These are phyloP conservation scores for Fusarium guadeloupense DNA, from an alignment of 2,329 filamentous ascomycete species.

Conservation along the genomic window DNA sequence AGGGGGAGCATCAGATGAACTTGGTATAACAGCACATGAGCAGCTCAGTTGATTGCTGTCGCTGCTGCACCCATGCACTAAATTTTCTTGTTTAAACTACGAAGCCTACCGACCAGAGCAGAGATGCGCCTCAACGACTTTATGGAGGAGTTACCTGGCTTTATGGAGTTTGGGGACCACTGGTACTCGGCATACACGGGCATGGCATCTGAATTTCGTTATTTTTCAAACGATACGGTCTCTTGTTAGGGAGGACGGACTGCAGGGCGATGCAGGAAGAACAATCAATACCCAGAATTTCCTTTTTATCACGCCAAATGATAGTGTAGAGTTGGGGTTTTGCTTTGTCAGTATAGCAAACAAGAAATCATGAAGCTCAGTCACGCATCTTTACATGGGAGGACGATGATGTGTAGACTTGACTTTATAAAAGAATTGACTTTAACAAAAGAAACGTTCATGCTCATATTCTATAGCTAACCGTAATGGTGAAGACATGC, in stretches of 20 bases:
- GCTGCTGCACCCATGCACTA: conserved; percentile 15
- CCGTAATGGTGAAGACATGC: conserved; percentile 22
- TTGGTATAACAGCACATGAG: conserved; percentile 4
- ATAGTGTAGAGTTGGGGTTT: not conserved
- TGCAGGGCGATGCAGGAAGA: conserved; percentile 36
- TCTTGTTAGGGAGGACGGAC: conserved; percentile 38
- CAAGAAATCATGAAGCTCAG: not conserved
- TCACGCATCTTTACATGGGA: not conserved
- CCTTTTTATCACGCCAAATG: conserved; percentile 30
- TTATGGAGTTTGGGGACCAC: conserved; percentile 40
- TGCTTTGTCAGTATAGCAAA: conserved; percentile 10
- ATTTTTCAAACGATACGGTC: conserved; percentile 31
- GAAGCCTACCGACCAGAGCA: conserved; percentile 24
- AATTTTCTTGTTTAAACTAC: not conserved
- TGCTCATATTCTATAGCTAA: conserved; percentile 31
- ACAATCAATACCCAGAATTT: conserved; percentile 47
- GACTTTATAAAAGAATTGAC: too few relatives aligned
- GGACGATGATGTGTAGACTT: not conserved
- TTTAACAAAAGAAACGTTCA: conserved; percentile 33
- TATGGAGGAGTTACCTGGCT: conserved; percentile 34
- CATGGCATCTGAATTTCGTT: conserved; percentile 35
- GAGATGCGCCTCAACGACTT: conserved; percentile 32
- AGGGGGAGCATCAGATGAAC: conserved; percentile 34
- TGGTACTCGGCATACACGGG: conserved; percentile 35
- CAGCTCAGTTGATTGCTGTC: not conserved